Base-by-base conservation (phyloP, 1,139 yeast species). In the Pneumocystis carinii region DNA sequence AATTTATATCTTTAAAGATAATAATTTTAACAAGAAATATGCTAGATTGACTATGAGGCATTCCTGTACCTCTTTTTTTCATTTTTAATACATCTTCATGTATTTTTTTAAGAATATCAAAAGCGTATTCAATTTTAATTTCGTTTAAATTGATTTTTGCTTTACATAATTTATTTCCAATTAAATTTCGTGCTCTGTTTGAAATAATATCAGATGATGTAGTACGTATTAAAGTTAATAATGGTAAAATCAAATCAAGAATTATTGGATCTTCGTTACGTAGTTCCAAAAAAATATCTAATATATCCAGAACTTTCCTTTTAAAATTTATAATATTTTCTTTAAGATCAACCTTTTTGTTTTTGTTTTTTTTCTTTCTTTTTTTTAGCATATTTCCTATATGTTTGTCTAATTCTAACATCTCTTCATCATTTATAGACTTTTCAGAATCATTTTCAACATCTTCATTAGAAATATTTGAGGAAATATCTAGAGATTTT, bases 391-490 rank as follows among this genome's bases (percentile, higher is more conserved):
- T 92, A 64, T 81, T 81, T 0, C 96, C 83, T 41, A 92, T 77
- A 66, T 89, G 94, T 36, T 80, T 89, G 72, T 92, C 98, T 72
- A 92, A 81, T 17, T 92, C 95, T 84, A 90, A 83, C 99, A 92
- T 92, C 73, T 90, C 90, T 69, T 90, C 97, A 72, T 92, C 99
- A 69, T 92, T 94, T 95, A 89, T 87, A 1, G 90, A 83, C 67
- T 87, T 95, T 14, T 86, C 88, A n/a, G 38, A 57, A 17, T 57
- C n/a, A 39, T 57, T 57, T 12, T 24, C 59, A 39, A 19, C 15
- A 57, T 39, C 17, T 17, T 36, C n/a, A 37, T 17, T 24, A 57
- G 41, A 19, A 57, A 37, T 24, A 12, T 15, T 19, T 19, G 29
- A 17, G 29, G n/a, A 14, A 19, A 12, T 15, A 19, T 37, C 15